Base-by-base conservation (phyloP, 1,139 yeast genomes). In the Kodamaea sp. region DNA sequence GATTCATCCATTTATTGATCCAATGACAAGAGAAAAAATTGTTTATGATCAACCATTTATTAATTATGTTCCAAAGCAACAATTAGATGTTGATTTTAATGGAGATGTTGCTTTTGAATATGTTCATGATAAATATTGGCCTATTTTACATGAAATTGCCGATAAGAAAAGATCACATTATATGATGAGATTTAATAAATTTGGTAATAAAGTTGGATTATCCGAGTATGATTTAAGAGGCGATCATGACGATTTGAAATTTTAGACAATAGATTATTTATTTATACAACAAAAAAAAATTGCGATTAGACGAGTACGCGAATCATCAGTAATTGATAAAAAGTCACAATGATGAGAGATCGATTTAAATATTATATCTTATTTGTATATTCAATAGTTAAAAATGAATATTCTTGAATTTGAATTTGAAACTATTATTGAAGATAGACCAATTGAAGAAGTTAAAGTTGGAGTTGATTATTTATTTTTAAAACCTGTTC, bases 1-100 rank as follows among this genome's bases (percentile, higher is more conserved):
- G 46, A 90, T 90, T 41, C 86, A 87, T 47, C 97, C 97, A 1
- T 92, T 92, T 56, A 90, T 92, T 45, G 98, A 92, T 57, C 97
- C 98, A 3, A 65, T 88, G 56, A 92, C 97, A 1, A 75, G 95
- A 50, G 96, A 88, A 63, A 92, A 92, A 65, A 76, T 94, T 32
- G 90, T 88, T 4, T 90, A 82, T 57, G 95, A 87, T 57, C 88
- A 89, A 54, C 96, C 96, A 5, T 87, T 89, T 62, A 77, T 79
- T 32, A 72, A 86, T 28, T 90, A 82, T 54, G 95, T 89, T 3
- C 95, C 95, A 2, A 63, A 63, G 33, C 82, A 81, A 44, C 96
- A 89, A 60, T 72, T 92, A 43, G 97, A 89, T 55, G 73, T 77
- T 53, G 84, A 83, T 33, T 90, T 87, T 55, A 92, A 90, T 35